phyloP scores from a whole-genome alignment of 257 asterid genomes.

The Pogostemon cablin region DNA sequence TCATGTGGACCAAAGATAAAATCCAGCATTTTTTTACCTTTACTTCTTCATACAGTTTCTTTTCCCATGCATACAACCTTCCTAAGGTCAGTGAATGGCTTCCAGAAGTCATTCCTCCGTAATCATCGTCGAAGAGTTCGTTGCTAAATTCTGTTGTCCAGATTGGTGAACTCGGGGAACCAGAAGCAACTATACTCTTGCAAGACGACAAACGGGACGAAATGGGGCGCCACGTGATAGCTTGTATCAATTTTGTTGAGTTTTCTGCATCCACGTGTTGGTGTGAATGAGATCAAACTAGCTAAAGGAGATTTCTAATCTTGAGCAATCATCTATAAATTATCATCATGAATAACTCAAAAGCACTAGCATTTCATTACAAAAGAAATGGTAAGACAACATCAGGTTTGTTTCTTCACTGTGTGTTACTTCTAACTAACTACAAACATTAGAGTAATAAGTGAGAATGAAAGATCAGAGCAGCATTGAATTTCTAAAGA shows the following conservation, averaged over 20 bases:
- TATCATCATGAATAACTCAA: too few species aligned
- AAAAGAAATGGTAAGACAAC: too few species aligned
- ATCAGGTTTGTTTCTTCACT: too few species aligned
- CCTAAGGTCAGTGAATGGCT: conserved; percentile 87
- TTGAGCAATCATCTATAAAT: too few species aligned
- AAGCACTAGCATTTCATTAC: too few species aligned
- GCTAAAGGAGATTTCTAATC: too few species aligned
- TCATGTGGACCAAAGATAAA: too few species aligned
- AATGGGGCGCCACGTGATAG: conserved; percentile 65
- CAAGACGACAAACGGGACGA: conserved; percentile 62
- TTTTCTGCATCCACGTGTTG: conserved; percentile 55
- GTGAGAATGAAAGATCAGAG: too few species aligned
- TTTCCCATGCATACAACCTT: conserved; percentile 95
- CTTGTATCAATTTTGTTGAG: conserved; percentile 72
- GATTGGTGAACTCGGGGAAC: conserved; percentile 68
- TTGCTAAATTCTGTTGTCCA: conserved; percentile 83
- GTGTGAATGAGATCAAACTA: too few species aligned
- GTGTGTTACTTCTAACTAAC: too few species aligned
- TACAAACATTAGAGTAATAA: too few species aligned
- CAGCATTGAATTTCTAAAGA: too few species aligned
- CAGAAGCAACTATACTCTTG: conserved; percentile 77
- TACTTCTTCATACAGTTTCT: conserved; percentile 85
- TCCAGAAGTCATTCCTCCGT: conserved; percentile 89
- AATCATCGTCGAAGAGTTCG: conserved; percentile 78
- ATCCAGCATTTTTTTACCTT: conserved; percentile 50